Percentiles rank a stretch among this genome's conserved stretches.
phyloP scores from a whole-genome alignment of 176 grass and related monocot genomes.

The Zea luxurians region DNA sequence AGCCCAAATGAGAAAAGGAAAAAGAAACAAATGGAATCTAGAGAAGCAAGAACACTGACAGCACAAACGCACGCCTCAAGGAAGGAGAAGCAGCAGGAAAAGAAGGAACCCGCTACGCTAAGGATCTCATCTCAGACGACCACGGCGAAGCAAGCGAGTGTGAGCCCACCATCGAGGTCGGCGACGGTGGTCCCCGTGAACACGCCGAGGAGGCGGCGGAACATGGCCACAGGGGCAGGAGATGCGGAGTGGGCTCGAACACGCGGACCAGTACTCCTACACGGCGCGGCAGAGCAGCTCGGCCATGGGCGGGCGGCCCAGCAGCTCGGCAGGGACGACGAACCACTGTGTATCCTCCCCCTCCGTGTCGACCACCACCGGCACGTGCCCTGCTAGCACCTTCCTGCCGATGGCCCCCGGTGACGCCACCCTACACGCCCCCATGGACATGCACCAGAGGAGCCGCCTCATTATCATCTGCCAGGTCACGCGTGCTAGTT shows the following conservation, averaged over 20 bases:
- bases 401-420: neutral
- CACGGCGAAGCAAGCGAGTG: slow-evolving; percentile 32
- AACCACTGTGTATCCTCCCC: slow-evolving; percentile 85
- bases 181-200: neutral
- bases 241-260: slow-evolving; percentile 71
- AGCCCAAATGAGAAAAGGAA: neutral
- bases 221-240: slow-evolving; percentile 64
- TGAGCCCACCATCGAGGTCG: neutral
- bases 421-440: slow-evolving; percentile 32
- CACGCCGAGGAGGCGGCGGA: slow-evolving; percentile 57
- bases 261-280: slow-evolving; percentile 82
- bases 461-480: slow-evolving; percentile 47
- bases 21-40: slow-evolving; percentile 40
- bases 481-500: neutral
- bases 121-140: slow-evolving; percentile 27
- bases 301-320: slow-evolving; percentile 65
- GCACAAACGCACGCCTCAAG: slow-evolving; percentile 2
- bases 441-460: slow-evolving; percentile 52
- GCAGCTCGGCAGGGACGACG: slow-evolving; percentile 69
- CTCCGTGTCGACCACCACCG: slow-evolving; percentile 70
- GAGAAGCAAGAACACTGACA: neutral
- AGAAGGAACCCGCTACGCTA: slow-evolving; percentile 17
- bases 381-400: slow-evolving; percentile 79
- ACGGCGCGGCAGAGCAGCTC: slow-evolving; percentile 68
- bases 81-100: neutral